A percentile compares a stretch with the other conserved stretches of the same genome.
These are phyloP conservation scores for Remersonia thermophila DNA, from an alignment of 2,329 filamentous ascomycete species.

Conservation along the genomic window DNA sequence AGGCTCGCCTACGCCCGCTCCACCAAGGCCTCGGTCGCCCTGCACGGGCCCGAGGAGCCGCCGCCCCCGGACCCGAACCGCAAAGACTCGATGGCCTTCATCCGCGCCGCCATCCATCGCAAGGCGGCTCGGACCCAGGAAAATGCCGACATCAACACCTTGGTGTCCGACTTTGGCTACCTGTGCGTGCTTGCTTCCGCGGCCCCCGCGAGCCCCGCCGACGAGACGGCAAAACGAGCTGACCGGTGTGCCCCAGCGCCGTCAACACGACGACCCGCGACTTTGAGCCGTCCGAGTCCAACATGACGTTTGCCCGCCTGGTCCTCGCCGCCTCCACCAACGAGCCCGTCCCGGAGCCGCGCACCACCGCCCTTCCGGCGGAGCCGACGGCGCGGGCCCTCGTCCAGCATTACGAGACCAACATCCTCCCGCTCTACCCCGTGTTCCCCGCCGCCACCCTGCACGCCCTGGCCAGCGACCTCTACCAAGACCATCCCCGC, in stretches of 20 bases:
- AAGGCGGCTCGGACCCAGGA: constrained; percentile 57
- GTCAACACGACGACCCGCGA: constrained; percentile 92
- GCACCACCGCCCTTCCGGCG: constrained; percentile 53
- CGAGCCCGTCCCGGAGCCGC: constrained; percentile 53
- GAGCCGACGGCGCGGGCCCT: constrained; percentile 55
- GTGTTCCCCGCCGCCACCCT: constrained; percentile 72
- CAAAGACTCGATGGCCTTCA: constrained; percentile 50
- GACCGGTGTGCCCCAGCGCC: too few species aligned
- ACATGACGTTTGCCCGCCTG: constrained; percentile 85
- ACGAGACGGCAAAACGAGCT: constrained; percentile 10
- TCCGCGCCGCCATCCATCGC: constrained; percentile 50
- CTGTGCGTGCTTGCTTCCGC: constrained; percentile 56
- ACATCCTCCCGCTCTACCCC: constrained; percentile 68
- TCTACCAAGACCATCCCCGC: constrained; percentile 60
- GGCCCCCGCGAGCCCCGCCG: not conserved
- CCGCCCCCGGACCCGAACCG: constrained; percentile 23
- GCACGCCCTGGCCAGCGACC: constrained; percentile 64
- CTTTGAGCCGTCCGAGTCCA: constrained; percentile 76
- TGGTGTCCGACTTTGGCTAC: constrained; percentile 89
- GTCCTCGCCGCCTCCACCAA: constrained; percentile 74
- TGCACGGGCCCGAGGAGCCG: constrained; percentile 46
- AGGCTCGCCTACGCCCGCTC: constrained; percentile 58
- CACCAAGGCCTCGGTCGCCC: constrained; percentile 56
- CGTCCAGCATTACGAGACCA: constrained; percentile 74
- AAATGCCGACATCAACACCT: constrained; percentile 75